phyloP scores from a whole-genome alignment of 2,329 filamentous ascomycete genomes.

The Colletotrichum camelliae region DNA sequence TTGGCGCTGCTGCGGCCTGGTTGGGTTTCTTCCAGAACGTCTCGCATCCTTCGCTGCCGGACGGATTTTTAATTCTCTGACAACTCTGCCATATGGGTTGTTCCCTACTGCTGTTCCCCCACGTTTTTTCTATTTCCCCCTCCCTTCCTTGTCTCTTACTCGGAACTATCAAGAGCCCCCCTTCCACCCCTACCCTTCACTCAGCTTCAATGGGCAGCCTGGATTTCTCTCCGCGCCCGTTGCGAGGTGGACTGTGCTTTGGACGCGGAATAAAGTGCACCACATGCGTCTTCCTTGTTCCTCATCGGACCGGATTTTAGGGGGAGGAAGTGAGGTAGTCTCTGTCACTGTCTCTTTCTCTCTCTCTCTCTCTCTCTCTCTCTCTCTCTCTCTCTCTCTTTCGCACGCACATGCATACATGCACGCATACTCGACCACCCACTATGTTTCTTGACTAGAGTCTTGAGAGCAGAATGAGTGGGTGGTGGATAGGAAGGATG shows the following conservation, averaged over 20 bases:
- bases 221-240: background rate
- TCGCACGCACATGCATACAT: background rate
- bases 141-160: background rate
- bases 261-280: background rate
- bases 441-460: background rate
- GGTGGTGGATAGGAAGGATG: background rate
- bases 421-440: background rate
- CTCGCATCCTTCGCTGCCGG: background rate
- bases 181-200: background rate
- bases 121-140: background rate
- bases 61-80: background rate
- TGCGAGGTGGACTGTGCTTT: background rate
- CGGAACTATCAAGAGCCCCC: background rate
- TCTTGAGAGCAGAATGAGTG: background rate
- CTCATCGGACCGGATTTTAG: background rate
- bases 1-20: background rate
- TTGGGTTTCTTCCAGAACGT: constrained; percentile 14
- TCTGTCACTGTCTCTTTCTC: no score
- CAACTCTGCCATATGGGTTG: background rate
- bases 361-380: no score
- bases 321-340: background rate
- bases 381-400: background rate
- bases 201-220: background rate
- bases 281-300: background rate
- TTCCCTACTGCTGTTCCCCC: background rate